A percentile compares a stretch with the other conserved stretches of the same genome.
These are phyloP conservation scores for Yamadazyma tumulicola DNA, from an alignment of 805 yeast species.

Conservation along the genomic window DNA sequence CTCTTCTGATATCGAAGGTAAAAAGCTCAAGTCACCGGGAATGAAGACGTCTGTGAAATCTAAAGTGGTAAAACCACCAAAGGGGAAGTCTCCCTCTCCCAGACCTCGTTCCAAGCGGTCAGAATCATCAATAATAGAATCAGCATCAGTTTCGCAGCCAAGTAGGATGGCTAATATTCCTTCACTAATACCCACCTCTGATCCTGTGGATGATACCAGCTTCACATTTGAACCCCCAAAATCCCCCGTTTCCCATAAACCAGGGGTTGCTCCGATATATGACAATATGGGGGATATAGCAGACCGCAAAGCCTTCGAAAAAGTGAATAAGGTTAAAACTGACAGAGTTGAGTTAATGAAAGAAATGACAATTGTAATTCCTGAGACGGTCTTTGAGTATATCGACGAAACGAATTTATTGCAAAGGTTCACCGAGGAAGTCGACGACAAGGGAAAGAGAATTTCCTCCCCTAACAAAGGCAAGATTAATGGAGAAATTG, in stretches of 20 bases:
- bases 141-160: too few relatives aligned
- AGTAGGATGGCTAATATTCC: too few relatives aligned
- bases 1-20: too few relatives aligned
- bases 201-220: constrained; percentile 4
- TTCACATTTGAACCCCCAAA: constrained; percentile 1
- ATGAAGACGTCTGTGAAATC: too few relatives aligned
- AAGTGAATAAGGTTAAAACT: constrained; percentile 34
- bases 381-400: constrained; percentile 20
- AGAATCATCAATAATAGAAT: too few relatives aligned
- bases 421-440: constrained; percentile 12
- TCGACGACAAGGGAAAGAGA: constrained; percentile 18
- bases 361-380: constrained; percentile 47
- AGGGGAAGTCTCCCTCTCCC: too few relatives aligned
- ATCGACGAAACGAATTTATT: constrained; percentile 22
- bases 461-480: constrained; percentile 1
- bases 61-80: too few relatives aligned
- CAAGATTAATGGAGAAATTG: neutral
- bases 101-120: too few relatives aligned
- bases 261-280: neutral
- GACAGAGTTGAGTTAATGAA: constrained; percentile 48
- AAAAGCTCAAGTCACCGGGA: too few relatives aligned
- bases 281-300: neutral
- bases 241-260: neutral
- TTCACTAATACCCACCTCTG: constrained; percentile 1
- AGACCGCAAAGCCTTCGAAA: constrained; percentile 15